Conservation (phyloP, 257 asterid genomes). For the Solanum verrucosum region DNA sequence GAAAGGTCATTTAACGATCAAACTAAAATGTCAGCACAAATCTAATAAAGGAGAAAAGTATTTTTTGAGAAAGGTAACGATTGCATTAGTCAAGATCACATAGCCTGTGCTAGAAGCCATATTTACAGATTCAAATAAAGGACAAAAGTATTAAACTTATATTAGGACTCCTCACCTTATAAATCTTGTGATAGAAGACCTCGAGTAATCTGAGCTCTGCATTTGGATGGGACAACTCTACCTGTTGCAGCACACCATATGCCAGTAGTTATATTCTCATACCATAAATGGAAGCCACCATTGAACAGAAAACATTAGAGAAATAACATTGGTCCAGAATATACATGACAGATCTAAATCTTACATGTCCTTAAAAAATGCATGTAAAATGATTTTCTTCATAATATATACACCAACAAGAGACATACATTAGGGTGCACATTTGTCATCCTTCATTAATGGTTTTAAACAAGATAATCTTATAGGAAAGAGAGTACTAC, state of each 20-base stretch:
- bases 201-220: constrained; percentile 44
- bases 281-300: background rate
- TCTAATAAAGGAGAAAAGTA: background rate
- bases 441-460: background rate
- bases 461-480: background rate
- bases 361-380: background rate
- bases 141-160: background rate
- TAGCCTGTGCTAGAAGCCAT: background rate
- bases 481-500: background rate
- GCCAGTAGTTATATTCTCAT: background rate
- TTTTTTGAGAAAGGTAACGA: background rate
- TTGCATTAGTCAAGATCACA: background rate
- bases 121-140: background rate
- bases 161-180: constrained; percentile 23
- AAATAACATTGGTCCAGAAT: background rate
- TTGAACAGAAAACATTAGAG: background rate
- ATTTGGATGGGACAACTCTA: constrained; percentile 40
- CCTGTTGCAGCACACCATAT: constrained; percentile 20
- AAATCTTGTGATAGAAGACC: constrained; percentile 48
- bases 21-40: constrained; percentile 1
- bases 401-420: background rate
- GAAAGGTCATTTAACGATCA: background rate
- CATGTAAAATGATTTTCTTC: background rate
- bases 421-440: background rate
- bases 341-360: background rate